These are phyloP conservation scores for Arabidopsis thaliana DNA, from an alignment of 345 rosid genomes.

Conservation along the genomic window DNA sequence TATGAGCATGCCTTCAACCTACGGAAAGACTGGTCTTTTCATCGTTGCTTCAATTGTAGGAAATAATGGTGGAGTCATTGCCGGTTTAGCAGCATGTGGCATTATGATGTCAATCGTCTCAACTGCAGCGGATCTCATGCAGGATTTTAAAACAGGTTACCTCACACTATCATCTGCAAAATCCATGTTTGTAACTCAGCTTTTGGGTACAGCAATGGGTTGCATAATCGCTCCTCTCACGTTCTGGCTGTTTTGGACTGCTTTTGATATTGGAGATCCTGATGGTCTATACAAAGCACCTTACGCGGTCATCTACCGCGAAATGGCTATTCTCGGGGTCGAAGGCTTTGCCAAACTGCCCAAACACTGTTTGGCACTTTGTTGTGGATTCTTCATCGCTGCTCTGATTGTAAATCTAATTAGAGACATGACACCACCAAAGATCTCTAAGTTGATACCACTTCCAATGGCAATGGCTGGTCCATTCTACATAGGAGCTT, in stretches of 20 bases:
- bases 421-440: slow-evolving; percentile 24
- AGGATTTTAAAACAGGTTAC: slow-evolving; percentile 86
- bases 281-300: slow-evolving; percentile 81
- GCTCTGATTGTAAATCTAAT: slow-evolving; percentile 45
- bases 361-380: slow-evolving; percentile 39
- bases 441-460: slow-evolving; percentile 42
- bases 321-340: slow-evolving; percentile 57
- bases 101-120: slow-evolving; percentile 86
- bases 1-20: slow-evolving; percentile 74
- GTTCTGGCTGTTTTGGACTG: slow-evolving; percentile 81
- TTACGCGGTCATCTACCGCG: slow-evolving; percentile 70
- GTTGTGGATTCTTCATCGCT: slow-evolving; percentile 46
- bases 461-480: slow-evolving; percentile 57
- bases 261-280: slow-evolving; percentile 73
- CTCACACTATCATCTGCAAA: slow-evolving; percentile 78
- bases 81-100: slow-evolving; percentile 78
- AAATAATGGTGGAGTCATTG: slow-evolving; percentile 71
- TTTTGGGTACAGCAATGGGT: slow-evolving; percentile 79
- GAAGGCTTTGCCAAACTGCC: slow-evolving; percentile 34
- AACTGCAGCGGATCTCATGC: slow-evolving; percentile 90
- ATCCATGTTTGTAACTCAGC: slow-evolving; percentile 83
- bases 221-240: slow-evolving; percentile 76
- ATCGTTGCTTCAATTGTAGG: slow-evolving; percentile 76
- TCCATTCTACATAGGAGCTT: slow-evolving; percentile 52
- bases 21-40: slow-evolving; percentile 85